A percentile compares a stretch with the other conserved stretches of the same genome.
These are phyloP conservation scores for Saccharomycopsis oosterbeekiorum DNA, from an alignment of 805 yeast species.

Conservation along the genomic window DNA sequence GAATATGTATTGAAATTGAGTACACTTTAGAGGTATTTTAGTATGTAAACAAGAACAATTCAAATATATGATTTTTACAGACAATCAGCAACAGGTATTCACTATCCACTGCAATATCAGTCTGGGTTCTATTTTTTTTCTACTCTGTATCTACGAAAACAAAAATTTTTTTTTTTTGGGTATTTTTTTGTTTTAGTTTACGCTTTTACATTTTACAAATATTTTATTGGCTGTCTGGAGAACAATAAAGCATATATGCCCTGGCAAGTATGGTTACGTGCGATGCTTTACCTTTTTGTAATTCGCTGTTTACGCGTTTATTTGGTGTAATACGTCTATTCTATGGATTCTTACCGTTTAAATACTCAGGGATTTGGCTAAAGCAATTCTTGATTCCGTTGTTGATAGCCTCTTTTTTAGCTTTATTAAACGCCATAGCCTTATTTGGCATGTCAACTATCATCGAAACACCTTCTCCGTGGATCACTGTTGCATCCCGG, in stretches of 20 bases:
- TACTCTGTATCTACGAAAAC: not conserved
- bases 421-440: slow-evolving; percentile 28
- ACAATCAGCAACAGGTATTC: not conserved
- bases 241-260: not conserved
- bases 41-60: too few species aligned
- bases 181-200: not conserved
- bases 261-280: not conserved
- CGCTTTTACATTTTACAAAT: slow-evolving; percentile 2
- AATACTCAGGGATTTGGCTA: slow-evolving; percentile 21
- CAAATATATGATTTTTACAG: too few species aligned
- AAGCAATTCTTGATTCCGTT: slow-evolving; percentile 37
- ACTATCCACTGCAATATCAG: not conserved
- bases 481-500: slow-evolving; percentile 34
- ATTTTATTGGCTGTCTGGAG: not conserved
- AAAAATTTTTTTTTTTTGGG: not conserved
- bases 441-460: slow-evolving; percentile 28
- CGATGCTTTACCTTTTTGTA: not conserved
- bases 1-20: too few species aligned
- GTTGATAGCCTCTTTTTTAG: slow-evolving; percentile 40
- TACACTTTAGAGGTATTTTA: too few species aligned
- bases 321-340: too few species aligned
- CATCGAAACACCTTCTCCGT: slow-evolving; percentile 32
- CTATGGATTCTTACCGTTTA: slow-evolving; percentile 10
- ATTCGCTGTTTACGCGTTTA: too few species aligned
- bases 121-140: not conserved